Conservation (phyloP, 1,284 basidiomycete genomes). For the Gymnopus androsaceus region DNA sequence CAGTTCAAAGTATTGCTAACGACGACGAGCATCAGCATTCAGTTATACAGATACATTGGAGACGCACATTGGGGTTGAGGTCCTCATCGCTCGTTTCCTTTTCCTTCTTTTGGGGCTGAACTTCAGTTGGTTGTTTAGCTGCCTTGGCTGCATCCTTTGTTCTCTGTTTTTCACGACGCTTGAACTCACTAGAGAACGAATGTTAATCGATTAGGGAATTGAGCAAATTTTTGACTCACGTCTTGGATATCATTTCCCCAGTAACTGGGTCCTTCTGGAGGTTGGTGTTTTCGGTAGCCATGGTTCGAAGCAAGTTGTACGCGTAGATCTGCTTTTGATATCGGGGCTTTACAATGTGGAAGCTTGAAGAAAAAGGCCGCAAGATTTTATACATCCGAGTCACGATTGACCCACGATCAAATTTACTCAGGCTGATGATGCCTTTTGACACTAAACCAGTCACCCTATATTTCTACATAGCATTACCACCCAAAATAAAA, state of each 20-base stretch:
- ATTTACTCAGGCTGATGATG: neutral
- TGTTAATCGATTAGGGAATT: slow-evolving; percentile 31
- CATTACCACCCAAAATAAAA: slow-evolving; percentile 4
- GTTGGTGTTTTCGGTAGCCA: slow-evolving; percentile 44
- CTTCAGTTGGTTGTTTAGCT: slow-evolving; percentile 66
- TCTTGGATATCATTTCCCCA: slow-evolving; percentile 94
- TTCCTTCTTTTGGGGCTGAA: slow-evolving; percentile 39
- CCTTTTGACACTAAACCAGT: no score
- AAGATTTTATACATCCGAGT: slow-evolving; percentile 10
- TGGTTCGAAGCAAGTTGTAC: slow-evolving; percentile 1
- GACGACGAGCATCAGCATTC: neutral
- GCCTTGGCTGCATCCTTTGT: slow-evolving; percentile 87
- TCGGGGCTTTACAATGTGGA: neutral
- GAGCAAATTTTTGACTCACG: slow-evolving; percentile 52
- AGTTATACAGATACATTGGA: neutral
- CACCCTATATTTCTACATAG: no score
- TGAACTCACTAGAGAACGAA: slow-evolving; percentile 80
- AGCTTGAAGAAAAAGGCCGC: slow-evolving; percentile 4
- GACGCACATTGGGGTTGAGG: slow-evolving; percentile 78
- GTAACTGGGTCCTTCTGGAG: slow-evolving; percentile 85
- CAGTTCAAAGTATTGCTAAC: slow-evolving; percentile 96
- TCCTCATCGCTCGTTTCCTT: slow-evolving; percentile 68
- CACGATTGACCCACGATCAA: slow-evolving; percentile 5
- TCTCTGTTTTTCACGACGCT: slow-evolving; percentile 86
- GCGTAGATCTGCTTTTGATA: slow-evolving; percentile 3